Conservation (phyloP, 257 asterid genomes). For the Primulina huaijiensis region DNA sequence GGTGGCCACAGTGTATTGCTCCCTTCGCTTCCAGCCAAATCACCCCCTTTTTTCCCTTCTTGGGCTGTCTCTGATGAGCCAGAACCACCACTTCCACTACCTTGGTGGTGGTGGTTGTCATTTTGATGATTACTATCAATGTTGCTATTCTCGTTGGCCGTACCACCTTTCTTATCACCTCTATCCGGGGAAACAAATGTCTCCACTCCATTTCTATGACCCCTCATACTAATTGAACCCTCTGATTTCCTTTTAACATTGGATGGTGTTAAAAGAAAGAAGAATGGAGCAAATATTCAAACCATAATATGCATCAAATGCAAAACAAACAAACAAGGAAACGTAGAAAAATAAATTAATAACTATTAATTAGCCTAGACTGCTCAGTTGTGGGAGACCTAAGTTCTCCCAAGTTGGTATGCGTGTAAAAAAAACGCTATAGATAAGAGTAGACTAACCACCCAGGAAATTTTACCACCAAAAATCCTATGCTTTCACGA, state of each 20-base stretch:
- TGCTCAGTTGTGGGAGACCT: too few species aligned
- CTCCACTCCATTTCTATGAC: constrained; percentile 43
- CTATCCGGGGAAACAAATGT: constrained; percentile 45
- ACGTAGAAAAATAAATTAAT: too few species aligned
- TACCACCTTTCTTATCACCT: constrained; percentile 28
- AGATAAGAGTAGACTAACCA: too few species aligned
- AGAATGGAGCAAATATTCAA: too few species aligned
- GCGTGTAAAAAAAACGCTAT: too few species aligned
- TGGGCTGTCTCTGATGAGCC: constrained; percentile 64
- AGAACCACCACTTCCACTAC: constrained; percentile 55
- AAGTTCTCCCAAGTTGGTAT: too few species aligned
- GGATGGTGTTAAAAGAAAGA: too few species aligned
- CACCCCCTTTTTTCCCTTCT: constrained; percentile 60
- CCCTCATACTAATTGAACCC: constrained; percentile 43
- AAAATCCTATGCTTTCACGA: too few species aligned
- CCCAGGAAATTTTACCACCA: too few species aligned
- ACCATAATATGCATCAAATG: too few species aligned
- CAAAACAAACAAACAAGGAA: too few species aligned
- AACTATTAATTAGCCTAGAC: too few species aligned
- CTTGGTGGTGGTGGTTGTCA: constrained; percentile 32
- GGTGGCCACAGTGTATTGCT: constrained; percentile 70
- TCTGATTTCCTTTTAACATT: constrained; percentile 61
- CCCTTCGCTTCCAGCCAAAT: constrained; percentile 60
- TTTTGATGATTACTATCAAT: constrained; percentile 20
- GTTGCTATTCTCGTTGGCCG: constrained; percentile 28